phyloP scores from a whole-genome alignment of 495 filamentous ascomycete genomes.

The Jackrogersella multiformis region DNA sequence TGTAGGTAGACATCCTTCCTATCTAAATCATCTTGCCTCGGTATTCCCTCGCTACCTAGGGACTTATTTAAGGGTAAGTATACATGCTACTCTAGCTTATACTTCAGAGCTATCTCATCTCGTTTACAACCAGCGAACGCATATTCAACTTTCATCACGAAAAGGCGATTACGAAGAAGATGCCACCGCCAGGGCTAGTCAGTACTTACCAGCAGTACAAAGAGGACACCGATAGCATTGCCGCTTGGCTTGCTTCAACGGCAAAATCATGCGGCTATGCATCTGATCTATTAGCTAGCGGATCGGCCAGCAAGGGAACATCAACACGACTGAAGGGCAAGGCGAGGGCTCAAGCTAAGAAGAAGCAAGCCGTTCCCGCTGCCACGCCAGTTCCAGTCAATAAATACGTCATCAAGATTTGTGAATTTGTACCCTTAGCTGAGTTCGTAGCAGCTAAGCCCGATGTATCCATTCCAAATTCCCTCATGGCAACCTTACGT shows the following conservation, averaged over 20 bases:
- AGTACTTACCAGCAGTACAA: slow-evolving; percentile 60
- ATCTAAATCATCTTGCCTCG: no score
- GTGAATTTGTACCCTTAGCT: slow-evolving; percentile 52
- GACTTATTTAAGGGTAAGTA: no score
- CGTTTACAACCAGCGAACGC: no score
- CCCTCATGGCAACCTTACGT: slow-evolving; percentile 34
- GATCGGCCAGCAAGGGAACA: not conserved
- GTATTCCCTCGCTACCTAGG: no score
- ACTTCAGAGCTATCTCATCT: no score
- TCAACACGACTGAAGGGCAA: slow-evolving; percentile 46
- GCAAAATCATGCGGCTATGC: slow-evolving; percentile 52
- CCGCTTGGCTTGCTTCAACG: slow-evolving; percentile 60
- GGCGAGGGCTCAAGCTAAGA: slow-evolving; percentile 45
- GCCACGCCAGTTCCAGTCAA: not conserved
- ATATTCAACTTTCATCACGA: not conserved
- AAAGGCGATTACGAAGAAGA: slow-evolving; percentile 7
- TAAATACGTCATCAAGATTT: slow-evolving; percentile 50
- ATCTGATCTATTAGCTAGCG: slow-evolving; percentile 20
- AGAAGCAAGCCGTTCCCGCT: slow-evolving; percentile 1
- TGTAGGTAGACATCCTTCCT: no score
- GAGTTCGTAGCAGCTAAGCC: slow-evolving; percentile 47
- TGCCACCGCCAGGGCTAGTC: slow-evolving; percentile 49
- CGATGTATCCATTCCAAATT: slow-evolving; percentile 37
- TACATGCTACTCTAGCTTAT: no score
- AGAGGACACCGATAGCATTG: slow-evolving; percentile 57